A percentile compares a stretch with the other conserved stretches of the same genome.
phyloP scores from a whole-genome alignment of 2,329 filamentous ascomycete genomes.

The Piedraia hortae region DNA sequence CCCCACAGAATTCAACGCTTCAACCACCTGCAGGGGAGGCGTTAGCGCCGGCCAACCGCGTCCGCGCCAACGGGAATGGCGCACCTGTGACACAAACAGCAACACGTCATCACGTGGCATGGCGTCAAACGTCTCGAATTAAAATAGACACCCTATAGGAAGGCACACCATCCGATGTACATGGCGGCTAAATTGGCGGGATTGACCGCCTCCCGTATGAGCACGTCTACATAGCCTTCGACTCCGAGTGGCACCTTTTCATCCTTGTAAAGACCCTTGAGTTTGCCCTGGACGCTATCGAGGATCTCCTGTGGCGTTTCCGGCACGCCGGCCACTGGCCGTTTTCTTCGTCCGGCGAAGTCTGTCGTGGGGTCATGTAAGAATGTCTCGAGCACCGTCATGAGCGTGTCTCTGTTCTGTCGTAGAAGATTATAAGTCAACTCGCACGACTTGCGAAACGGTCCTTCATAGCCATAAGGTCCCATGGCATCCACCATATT shows the following conservation, averaged over 20 bases:
- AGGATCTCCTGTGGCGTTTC: constrained; percentile 55
- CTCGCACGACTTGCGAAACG: constrained; percentile 75
- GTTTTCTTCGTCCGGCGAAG: constrained; percentile 47
- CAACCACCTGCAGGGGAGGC: too few species aligned
- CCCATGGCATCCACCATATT: constrained; percentile 98
- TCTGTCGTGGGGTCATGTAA: constrained; percentile 92
- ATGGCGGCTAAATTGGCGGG: constrained; percentile 58
- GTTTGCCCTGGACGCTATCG: constrained; percentile 65
- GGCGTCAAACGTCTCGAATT: background rate
- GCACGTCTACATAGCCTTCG: constrained; percentile 87
- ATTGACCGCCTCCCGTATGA: constrained; percentile 68
- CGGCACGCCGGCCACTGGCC: constrained; percentile 26
- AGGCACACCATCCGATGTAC: constrained; percentile 88
- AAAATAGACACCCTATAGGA: constrained; percentile 21
- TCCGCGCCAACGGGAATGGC: too few species aligned
- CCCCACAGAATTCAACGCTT: background rate
- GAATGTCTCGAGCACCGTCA: constrained; percentile 93
- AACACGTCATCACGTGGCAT: background rate
- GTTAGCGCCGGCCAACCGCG: too few species aligned
- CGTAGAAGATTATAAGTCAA: constrained; percentile 60
- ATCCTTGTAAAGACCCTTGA: constrained; percentile 54
- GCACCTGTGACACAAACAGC: too few species aligned
- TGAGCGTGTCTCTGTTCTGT: constrained; percentile 82
- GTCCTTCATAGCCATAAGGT: constrained; percentile 70
- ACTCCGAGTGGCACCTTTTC: constrained; percentile 85